Percentiles rank a stretch among this genome's conserved stretches.
Conservation (phyloP, 2,329 filamentous ascomycete species). For the Xylaria sp. region DNA sequence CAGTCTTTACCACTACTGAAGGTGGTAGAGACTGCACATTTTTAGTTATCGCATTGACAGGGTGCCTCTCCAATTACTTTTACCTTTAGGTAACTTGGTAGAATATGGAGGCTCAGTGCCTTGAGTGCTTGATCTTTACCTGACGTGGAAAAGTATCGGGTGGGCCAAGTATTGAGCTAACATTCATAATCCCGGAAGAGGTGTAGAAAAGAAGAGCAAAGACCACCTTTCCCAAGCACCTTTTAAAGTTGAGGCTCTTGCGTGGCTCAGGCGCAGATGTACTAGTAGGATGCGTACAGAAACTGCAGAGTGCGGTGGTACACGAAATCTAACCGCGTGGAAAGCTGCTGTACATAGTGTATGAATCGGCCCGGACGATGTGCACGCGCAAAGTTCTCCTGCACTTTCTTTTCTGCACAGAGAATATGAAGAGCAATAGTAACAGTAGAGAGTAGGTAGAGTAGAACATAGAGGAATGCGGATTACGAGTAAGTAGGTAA, state of each 20-base stretch:
- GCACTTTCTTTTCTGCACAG: not conserved
- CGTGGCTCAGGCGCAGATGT: constrained; percentile 14
- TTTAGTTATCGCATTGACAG: too few relatives aligned
- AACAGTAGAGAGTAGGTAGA: not conserved
- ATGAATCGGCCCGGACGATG: constrained; percentile 28
- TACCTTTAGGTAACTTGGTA: too few relatives aligned
- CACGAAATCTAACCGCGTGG: constrained; percentile 18
- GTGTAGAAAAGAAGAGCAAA: not conserved
- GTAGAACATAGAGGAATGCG: not conserved
- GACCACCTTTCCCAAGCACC: not conserved
- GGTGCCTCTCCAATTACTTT: too few relatives aligned
- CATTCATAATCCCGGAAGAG: too few relatives aligned
- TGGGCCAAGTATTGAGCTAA: too few relatives aligned
- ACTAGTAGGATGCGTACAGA: constrained; percentile 7
- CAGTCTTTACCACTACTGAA: too few relatives aligned
- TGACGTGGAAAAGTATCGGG: too few relatives aligned
- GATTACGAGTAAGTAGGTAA: not conserved
- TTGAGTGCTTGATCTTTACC: too few relatives aligned
- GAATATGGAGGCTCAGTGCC: too few relatives aligned
- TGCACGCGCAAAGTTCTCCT: not conserved
- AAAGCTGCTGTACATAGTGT: constrained; percentile 7
- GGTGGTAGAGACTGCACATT: too few relatives aligned
- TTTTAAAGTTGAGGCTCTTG: constrained; percentile 33
- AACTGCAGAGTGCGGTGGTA: constrained; percentile 15
- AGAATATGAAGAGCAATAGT: not conserved